phyloP scores from a whole-genome alignment of 2,329 filamentous ascomycete species.

The Aaosphaeria arxii region DNA sequence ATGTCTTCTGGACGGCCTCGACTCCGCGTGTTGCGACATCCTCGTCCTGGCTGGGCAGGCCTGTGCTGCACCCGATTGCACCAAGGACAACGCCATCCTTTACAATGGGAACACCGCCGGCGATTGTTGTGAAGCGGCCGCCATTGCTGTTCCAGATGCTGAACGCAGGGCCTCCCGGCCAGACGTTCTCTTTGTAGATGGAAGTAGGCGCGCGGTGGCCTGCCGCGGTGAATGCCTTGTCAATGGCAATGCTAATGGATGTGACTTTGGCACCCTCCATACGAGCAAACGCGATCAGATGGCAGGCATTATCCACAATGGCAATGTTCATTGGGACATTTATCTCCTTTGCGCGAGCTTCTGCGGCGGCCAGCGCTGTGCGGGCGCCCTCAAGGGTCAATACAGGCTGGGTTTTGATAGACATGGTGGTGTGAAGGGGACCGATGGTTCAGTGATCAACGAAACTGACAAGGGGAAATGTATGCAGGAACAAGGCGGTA shows the following conservation, averaged over 20 bases:
- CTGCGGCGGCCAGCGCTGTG: constrained; percentile 33
- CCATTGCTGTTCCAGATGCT: constrained; percentile 53
- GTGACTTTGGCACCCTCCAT: constrained; percentile 50
- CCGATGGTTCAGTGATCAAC: neutral
- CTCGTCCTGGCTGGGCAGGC: constrained; percentile 54
- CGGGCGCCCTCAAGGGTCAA: constrained; percentile 37
- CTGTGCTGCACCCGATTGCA: constrained; percentile 55
- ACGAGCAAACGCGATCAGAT: constrained; percentile 47
- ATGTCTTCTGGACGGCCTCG: constrained; percentile 44
- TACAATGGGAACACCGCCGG: constrained; percentile 52
- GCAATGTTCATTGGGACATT: constrained; percentile 49
- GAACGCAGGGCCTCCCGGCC: constrained; percentile 52
- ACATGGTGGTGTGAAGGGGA: constrained; percentile 20
- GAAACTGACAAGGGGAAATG: no score
- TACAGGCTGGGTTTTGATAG: constrained; percentile 25
- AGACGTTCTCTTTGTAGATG: constrained; percentile 52
- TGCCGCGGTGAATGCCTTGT: constrained; percentile 58
- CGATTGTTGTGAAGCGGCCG: constrained; percentile 53
- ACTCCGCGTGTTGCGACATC: constrained; percentile 53
- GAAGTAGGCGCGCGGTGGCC: constrained; percentile 53
- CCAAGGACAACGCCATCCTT: constrained; percentile 50
- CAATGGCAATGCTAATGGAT: constrained; percentile 62
- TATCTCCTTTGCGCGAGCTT: constrained; percentile 34
- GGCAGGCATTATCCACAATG: constrained; percentile 44
- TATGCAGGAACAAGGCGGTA: no score